Percentiles rank a stretch among this genome's conserved stretches.
Conservation (phyloP, 352 stramenopile species). For the Blastocystis sp. region DNA sequence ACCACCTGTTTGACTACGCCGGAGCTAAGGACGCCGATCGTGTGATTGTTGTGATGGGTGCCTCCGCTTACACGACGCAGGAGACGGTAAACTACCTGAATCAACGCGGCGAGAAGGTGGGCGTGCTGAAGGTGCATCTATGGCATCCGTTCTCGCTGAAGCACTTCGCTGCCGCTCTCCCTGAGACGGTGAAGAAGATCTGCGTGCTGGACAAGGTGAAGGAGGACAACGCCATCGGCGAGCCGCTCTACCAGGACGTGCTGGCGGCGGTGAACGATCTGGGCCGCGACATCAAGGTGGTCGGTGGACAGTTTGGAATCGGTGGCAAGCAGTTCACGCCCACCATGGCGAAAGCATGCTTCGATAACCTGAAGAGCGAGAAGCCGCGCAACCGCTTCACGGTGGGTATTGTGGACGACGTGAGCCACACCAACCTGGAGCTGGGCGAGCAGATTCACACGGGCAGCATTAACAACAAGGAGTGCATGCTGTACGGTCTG, state of each 20-base stretch:
- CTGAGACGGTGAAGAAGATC: constrained; percentile 64
- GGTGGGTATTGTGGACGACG: constrained; percentile 70
- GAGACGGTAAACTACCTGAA: constrained; percentile 68
- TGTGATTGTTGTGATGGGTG: constrained; percentile 68
- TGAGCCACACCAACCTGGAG: constrained; percentile 62
- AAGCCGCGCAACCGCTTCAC: constrained; percentile 66
- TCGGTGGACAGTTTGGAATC: constrained; percentile 67
- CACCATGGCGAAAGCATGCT: constrained; percentile 67
- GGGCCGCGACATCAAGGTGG: constrained; percentile 60
- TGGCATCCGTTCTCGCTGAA: constrained; percentile 68
- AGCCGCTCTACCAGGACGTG: constrained; percentile 65
- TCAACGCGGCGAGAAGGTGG: constrained; percentile 67
- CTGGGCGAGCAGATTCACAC: constrained; percentile 63
- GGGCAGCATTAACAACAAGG: constrained; percentile 66
- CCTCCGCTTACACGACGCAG: constrained; percentile 63
- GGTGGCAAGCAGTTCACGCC: constrained; percentile 66
- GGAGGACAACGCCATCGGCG: constrained; percentile 66
- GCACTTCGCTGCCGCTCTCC: constrained; percentile 67
- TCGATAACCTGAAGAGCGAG: constrained; percentile 63
- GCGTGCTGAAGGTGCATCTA: constrained; percentile 68
- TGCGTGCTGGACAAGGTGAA: constrained; percentile 67
- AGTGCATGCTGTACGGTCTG: constrained; percentile 78
- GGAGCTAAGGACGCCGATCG: constrained; percentile 66
- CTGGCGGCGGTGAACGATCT: constrained; percentile 66
- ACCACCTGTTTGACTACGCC: constrained; percentile 71